These are phyloP conservation scores for Calonectria hongkongensis DNA, from an alignment of 2,329 filamentous ascomycete species.

Conservation along the genomic window DNA sequence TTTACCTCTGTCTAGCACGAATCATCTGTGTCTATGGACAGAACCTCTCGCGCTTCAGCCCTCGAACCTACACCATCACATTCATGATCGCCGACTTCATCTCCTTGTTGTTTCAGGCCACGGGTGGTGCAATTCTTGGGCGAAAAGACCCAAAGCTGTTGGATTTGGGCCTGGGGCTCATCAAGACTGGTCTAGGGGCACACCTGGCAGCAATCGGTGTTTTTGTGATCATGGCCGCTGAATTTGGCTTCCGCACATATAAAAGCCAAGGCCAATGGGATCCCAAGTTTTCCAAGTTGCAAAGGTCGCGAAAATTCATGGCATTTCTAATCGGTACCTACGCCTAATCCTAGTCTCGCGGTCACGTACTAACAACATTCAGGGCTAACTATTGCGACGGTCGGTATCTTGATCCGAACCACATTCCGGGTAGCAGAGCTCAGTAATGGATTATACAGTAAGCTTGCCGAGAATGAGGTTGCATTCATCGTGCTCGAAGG, in stretches of 20 bases:
- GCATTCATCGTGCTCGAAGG: constrained; percentile 45
- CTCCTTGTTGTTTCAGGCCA: constrained; percentile 69
- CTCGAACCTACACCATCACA: constrained; percentile 57
- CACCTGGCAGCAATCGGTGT: constrained; percentile 45
- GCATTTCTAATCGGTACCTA: constrained; percentile 40
- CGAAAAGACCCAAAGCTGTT: constrained; percentile 28
- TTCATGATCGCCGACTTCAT: constrained; percentile 70
- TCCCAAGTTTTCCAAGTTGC: constrained; percentile 38
- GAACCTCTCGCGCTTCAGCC: constrained; percentile 58
- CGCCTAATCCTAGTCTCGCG: constrained; percentile 74
- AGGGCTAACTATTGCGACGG: constrained; percentile 38
- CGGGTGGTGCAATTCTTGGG: constrained; percentile 65
- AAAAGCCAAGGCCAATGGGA: constrained; percentile 39
- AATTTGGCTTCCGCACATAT: constrained; percentile 34
- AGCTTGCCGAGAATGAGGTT: constrained; percentile 39
- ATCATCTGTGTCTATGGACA: constrained; percentile 67
- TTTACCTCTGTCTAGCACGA: constrained; percentile 75
- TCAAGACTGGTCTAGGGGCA: constrained; percentile 44
- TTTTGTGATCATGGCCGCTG: constrained; percentile 27
- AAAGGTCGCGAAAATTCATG: constrained; percentile 37
- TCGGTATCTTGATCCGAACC: constrained; percentile 45
- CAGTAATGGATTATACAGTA: constrained; percentile 37
- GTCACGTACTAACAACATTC: constrained; percentile 81
- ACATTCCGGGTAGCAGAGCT: constrained; percentile 44
- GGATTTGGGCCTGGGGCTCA: constrained; percentile 39